Conservation (phyloP, 2,329 filamentous ascomycete species). For the Macrophomina phaseolina region DNA sequence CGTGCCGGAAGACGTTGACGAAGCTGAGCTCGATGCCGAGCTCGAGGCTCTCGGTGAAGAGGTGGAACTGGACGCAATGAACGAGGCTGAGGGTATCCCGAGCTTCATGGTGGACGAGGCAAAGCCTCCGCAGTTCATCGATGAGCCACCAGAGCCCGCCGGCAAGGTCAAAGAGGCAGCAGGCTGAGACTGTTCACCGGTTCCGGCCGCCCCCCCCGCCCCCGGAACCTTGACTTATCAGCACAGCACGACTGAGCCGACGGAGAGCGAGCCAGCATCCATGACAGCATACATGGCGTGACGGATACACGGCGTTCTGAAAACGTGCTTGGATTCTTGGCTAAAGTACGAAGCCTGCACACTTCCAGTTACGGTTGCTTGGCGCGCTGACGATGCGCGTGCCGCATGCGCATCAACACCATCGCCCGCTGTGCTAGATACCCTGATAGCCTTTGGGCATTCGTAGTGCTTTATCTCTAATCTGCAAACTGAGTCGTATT, state of each 20-base stretch:
- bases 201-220: neutral
- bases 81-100: slow-evolving; percentile 67
- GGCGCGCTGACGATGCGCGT: slow-evolving; percentile 22
- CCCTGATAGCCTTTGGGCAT: neutral
- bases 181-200: slow-evolving; percentile 40
- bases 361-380: slow-evolving; percentile 16
- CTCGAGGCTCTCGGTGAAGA: slow-evolving; percentile 93
- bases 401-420: slow-evolving; percentile 6
- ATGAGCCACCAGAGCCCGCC: slow-evolving; percentile 76
- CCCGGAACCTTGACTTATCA: neutral
- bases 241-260: neutral
- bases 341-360: slow-evolving; percentile 8
- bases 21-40: slow-evolving; percentile 95
- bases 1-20: slow-evolving; percentile 94
- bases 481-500: neutral
- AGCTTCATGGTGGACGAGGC: slow-evolving; percentile 90
- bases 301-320: slow-evolving; percentile 26
- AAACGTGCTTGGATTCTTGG: slow-evolving; percentile 26
- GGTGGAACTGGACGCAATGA: slow-evolving; percentile 81
- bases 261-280: slow-evolving; percentile 13
- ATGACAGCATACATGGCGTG: slow-evolving; percentile 19
- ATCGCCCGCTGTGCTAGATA: neutral
- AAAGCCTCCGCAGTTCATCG: slow-evolving; percentile 82
- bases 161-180: slow-evolving; percentile 83
- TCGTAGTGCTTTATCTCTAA: neutral